These are phyloP conservation scores for Platanus orientalis DNA, from an alignment of 164 flowering plant species.

Conservation along the genomic window DNA sequence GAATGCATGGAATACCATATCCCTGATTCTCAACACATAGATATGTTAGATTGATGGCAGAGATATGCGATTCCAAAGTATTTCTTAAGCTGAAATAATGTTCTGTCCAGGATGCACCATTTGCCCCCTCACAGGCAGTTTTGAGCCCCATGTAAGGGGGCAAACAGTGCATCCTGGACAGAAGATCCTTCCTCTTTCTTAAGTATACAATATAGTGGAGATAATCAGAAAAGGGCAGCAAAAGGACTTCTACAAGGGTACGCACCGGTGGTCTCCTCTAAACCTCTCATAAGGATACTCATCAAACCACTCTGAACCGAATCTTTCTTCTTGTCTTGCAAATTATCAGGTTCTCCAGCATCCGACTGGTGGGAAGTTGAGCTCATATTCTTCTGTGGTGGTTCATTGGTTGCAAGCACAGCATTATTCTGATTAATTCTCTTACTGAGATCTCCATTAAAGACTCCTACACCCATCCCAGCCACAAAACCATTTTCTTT, in stretches of 20 bases:
- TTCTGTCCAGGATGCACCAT: no score
- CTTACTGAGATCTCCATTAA: conserved; percentile 19
- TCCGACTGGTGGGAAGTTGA: conserved; percentile 5
- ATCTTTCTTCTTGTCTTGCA: conserved; percentile 14
- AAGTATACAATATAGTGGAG: no score
- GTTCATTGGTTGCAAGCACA: conserved; percentile 29
- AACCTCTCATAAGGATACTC: conserved; percentile 40
- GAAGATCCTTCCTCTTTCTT: no score
- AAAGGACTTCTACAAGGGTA: background rate
- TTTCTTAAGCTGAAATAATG: no score
- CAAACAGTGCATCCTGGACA: no score
- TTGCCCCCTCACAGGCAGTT: no score
- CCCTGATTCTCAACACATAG: no score
- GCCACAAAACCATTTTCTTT: conserved; percentile 10
- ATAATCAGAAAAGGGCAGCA: no score
- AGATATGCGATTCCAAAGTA: no score
- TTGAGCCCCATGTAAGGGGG: no score
- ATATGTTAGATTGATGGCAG: no score
- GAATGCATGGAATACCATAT: no score
- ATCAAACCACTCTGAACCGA: conserved; percentile 18
- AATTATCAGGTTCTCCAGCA: conserved; percentile 11
- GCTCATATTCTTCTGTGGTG: conserved; percentile 10
- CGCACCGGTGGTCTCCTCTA: conserved; percentile 48
- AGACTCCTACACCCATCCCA: background rate
- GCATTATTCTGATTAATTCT: conserved; percentile 27